Conservation (phyloP, 106 monocot species). For the Dactylorhiza incarnata region DNA sequence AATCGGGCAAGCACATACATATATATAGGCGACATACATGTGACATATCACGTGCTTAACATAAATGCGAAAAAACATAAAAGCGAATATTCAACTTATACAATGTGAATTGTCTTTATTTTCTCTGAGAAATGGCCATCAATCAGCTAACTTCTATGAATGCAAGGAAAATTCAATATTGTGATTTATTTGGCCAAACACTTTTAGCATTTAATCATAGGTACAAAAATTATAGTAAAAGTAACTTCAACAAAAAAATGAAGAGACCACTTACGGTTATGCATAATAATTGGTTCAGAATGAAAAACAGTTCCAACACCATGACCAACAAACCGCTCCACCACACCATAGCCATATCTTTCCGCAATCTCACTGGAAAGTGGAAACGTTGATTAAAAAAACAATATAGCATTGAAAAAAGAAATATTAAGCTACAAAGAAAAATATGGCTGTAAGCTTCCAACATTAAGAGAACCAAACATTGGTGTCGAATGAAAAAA, state of each 20-base stretch:
- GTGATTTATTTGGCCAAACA: background rate
- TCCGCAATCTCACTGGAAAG: constrained; percentile 74
- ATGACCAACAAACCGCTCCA: constrained; percentile 98
- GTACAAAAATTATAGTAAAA: background rate
- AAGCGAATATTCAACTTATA: no score
- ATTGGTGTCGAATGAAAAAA: background rate
- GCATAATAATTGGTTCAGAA: constrained; percentile 88
- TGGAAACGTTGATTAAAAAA: background rate
- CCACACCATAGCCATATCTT: constrained; percentile 78
- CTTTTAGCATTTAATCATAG: background rate
- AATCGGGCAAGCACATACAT: no score
- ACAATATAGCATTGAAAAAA: background rate
- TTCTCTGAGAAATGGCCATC: background rate
- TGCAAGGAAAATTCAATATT: background rate
- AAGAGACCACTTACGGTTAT: constrained; percentile 66
- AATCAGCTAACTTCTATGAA: background rate
- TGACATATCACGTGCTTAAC: no score
- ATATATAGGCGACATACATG: no score
- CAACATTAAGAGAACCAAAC: background rate
- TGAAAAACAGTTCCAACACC: constrained; percentile 91
- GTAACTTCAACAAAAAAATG: background rate
- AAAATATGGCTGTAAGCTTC: background rate
- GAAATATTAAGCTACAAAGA: background rate
- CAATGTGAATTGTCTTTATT: background rate
- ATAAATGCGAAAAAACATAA: no score